Evolutionary conservation across 495 filamentous ascomycete species (phyloP).

Genomic region (Daldinia decipiens): DNA sequence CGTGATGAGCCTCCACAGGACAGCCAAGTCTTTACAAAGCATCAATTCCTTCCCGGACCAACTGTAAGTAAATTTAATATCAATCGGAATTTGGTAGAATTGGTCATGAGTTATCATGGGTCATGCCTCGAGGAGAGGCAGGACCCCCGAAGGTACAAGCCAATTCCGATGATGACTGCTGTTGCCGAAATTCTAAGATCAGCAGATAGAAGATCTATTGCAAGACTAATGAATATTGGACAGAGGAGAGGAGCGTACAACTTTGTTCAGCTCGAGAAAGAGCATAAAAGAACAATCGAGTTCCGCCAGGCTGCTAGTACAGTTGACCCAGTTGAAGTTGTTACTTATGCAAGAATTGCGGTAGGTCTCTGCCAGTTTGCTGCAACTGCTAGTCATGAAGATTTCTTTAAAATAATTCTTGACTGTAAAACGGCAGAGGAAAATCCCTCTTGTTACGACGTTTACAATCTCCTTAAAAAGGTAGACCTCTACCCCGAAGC

Average conservation of each 20-base stretch:
- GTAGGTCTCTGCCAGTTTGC: slow-evolving; percentile 33
- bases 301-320: slow-evolving; percentile 36
- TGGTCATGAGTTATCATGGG: neutral
- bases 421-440: slow-evolving; percentile 23
- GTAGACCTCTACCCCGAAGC: slow-evolving; percentile 30
- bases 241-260: slow-evolving; percentile 3
- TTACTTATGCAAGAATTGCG: slow-evolving; percentile 25
- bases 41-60: neutral
- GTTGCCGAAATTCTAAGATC: neutral
- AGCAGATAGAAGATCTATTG: neutral
- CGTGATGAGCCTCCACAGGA: neutral
- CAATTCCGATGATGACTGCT: neutral
- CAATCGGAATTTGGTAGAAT: neutral
- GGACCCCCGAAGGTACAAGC: neutral
- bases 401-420: neutral
- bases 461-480: slow-evolving; percentile 35
- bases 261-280: neutral
- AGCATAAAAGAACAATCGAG: slow-evolving; percentile 33
- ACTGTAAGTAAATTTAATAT: neutral
- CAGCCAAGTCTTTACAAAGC: neutral
- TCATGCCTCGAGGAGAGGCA: too few relatives aligned
- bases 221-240: slow-evolving; percentile 1
- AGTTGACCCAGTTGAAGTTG: slow-evolving; percentile 20
- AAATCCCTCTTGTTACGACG: slow-evolving; percentile 25
- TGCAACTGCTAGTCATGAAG: neutral